Evolutionary conservation across 371 early-diverging fungal genomes (phyloP).

Genomic region (Cokeromyces recurvatus): DNA sequence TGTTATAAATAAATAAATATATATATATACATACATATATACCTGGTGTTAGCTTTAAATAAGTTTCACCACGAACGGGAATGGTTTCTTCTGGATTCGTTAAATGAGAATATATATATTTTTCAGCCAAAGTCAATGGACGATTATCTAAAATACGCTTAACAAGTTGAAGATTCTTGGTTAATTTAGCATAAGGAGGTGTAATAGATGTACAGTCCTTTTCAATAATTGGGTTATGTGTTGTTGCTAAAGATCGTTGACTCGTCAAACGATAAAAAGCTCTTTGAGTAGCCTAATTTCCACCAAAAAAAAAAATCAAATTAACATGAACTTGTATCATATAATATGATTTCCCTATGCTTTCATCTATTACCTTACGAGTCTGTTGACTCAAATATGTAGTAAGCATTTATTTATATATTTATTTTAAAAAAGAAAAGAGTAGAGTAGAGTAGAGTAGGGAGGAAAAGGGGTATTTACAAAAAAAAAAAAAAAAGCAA

Average conservation of each 20-base stretch:
- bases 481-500: background rate
- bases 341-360: too few relatives aligned
- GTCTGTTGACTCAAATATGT: constrained; percentile 16
- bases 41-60: constrained; percentile 70
- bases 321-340: too few relatives aligned
- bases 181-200: constrained; percentile 57
- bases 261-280: background rate
- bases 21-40: constrained; percentile 3
- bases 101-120: constrained; percentile 92
- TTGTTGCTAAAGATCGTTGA: constrained; percentile 23
- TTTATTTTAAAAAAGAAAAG: too few relatives aligned
- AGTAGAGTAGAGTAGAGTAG: too few relatives aligned
- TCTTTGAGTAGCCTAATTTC: constrained; percentile 7
- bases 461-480: background rate
- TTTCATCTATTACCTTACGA: constrained; percentile 16
- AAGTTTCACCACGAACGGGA: constrained; percentile 67
- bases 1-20: background rate
- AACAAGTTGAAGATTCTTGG: constrained; percentile 49
- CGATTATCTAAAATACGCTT: constrained; percentile 50
- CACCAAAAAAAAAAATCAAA: too few relatives aligned
- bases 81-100: constrained; percentile 70
- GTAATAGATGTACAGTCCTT: constrained; percentile 55
- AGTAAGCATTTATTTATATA: constrained; percentile 21
- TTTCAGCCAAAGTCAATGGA: constrained; percentile 88
- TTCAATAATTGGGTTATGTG: constrained; percentile 37